Conservation (phyloP, 148 eudicot genomes). For the Pharnaceum exiguum region DNA sequence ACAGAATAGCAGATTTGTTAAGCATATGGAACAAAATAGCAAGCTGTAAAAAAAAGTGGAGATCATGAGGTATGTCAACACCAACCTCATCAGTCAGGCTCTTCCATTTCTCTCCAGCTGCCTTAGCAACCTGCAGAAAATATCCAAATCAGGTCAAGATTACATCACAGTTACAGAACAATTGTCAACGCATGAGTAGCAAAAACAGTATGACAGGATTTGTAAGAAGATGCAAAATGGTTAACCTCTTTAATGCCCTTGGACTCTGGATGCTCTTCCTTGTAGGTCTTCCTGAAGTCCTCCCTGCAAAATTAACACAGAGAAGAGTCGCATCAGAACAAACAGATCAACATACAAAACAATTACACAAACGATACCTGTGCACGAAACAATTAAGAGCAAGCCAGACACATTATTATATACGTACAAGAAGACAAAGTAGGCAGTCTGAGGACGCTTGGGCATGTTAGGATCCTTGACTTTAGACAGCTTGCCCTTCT, state of each 20-base stretch:
- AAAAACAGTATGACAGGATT: neutral
- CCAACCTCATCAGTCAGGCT: slow-evolving; percentile 77
- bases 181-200: neutral
- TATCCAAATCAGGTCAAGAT: too few relatives aligned
- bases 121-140: slow-evolving; percentile 59
- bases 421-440: slow-evolving; percentile 72
- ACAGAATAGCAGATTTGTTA: neutral
- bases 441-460: slow-evolving; percentile 75
- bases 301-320: slow-evolving; percentile 38
- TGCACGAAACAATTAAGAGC: neutral
- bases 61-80: neutral
- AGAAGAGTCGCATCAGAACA: neutral
- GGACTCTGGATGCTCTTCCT: slow-evolving; percentile 71
- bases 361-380: neutral
- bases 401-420: too few relatives aligned
- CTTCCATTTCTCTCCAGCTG: slow-evolving; percentile 87
- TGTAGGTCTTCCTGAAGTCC: slow-evolving; percentile 66
- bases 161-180: neutral
- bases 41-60: too few relatives aligned
- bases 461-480: slow-evolving; percentile 52
- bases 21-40: neutral
- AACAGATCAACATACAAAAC: neutral
- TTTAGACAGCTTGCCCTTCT: slow-evolving; percentile 48
- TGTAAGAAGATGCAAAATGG: neutral
- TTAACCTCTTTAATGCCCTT: slow-evolving; percentile 63